Percentiles rank a stretch among this genome's conserved stretches.
Evolutionary conservation across 805 yeast genomes (phyloP).

Genomic region (Komagataella phaffii): DNA sequence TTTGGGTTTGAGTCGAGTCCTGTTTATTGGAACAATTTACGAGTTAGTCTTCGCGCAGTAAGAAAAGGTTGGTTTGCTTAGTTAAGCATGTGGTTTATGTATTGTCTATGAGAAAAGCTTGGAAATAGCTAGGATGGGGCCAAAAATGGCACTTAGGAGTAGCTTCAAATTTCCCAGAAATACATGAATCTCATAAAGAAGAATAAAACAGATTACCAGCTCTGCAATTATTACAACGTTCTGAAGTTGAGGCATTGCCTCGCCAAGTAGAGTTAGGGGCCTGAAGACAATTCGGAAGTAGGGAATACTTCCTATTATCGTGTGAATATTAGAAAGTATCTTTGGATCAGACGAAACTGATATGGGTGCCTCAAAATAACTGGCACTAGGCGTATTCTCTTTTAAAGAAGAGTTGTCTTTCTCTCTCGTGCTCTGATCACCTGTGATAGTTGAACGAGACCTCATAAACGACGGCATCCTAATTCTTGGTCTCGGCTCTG

Average conservation of each 20-base stretch:
- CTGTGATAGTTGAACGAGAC: neutral
- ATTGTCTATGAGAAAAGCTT: neutral
- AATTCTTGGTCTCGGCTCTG: neutral
- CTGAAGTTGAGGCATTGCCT: conserved; percentile 1
- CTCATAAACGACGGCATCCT: neutral
- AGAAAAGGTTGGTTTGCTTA: neutral
- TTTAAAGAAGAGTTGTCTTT: neutral
- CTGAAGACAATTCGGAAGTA: conserved; percentile 2
- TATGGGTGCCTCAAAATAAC: neutral
- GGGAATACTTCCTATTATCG: conserved; percentile 1
- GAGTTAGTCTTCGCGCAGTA: neutral
- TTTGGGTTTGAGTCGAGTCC: neutral
- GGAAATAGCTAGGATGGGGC: conserved; percentile 2
- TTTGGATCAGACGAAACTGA: neutral
- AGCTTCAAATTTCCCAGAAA: conserved; percentile 1
- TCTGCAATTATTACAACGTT: conserved; percentile 1
- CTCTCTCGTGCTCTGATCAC: neutral
- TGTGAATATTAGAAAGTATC: conserved; percentile 1
- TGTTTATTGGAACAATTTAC: neutral
- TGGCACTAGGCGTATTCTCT: neutral
- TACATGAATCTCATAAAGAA: conserved; percentile 2
- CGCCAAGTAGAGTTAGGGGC: conserved; percentile 1
- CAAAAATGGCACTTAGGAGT: conserved; percentile 1
- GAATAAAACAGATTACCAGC: conserved; percentile 1
- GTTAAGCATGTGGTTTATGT: neutral